Conservation (phyloP, 805 yeast species). For the Yarrowia hollandica region DNA sequence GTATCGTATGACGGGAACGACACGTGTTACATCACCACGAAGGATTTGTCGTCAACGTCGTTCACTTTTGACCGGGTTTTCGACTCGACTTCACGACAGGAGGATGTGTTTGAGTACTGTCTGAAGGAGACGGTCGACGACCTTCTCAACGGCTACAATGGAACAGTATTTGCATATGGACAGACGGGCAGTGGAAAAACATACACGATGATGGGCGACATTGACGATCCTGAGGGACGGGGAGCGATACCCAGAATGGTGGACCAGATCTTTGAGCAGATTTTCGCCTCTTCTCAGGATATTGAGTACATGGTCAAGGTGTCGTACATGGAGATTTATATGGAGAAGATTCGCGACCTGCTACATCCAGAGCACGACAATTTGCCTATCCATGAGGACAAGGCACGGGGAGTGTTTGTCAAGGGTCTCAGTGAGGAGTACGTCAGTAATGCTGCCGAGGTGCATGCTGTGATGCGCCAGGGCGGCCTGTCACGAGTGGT, state of each 20-base stretch:
- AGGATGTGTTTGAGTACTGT: constrained; percentile 58
- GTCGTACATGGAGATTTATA: constrained; percentile 76
- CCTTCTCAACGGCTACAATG: constrained; percentile 71
- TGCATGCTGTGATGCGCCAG: constrained; percentile 55
- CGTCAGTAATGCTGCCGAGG: constrained; percentile 59
- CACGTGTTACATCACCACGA: constrained; percentile 15
- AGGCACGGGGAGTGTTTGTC: constrained; percentile 64
- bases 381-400: constrained; percentile 63
- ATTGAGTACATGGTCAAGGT: constrained; percentile 67
- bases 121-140: constrained; percentile 66
- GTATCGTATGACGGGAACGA: constrained; percentile 5
- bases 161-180: constrained; percentile 76
- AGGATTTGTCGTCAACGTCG: neutral
- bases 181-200: constrained; percentile 80
- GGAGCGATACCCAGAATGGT: constrained; percentile 78
- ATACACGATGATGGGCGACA: constrained; percentile 69
- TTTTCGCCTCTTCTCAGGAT: constrained; percentile 49
- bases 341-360: constrained; percentile 74
- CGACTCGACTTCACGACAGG: constrained; percentile 52
- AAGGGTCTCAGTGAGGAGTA: constrained; percentile 64
- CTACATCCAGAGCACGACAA: constrained; percentile 42
- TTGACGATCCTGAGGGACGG: constrained; percentile 38
- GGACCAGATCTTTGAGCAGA: constrained; percentile 60
- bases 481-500: constrained; percentile 60
- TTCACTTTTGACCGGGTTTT: constrained; percentile 68